phyloP scores from a whole-genome alignment of 495 filamentous ascomycete species.

The Recurvomyces mirabilis region DNA sequence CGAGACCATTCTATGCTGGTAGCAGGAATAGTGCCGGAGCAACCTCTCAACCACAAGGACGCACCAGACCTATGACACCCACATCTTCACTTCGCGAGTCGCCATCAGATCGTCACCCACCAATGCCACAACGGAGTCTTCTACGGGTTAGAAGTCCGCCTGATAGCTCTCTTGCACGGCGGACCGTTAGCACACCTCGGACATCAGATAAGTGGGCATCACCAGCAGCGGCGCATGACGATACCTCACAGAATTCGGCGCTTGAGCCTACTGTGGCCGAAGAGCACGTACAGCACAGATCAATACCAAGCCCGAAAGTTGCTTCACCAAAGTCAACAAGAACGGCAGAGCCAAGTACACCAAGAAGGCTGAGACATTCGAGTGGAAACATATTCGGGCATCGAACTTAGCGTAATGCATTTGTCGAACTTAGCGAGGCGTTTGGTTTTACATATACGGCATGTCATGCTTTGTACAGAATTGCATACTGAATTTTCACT shows the following conservation, averaged over 20 bases:
- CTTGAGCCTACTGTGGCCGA: constrained; percentile 2
- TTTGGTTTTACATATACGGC: background rate
- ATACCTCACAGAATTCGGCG: constrained; percentile 1
- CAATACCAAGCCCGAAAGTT: background rate
- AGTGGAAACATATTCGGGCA: constrained; percentile 4
- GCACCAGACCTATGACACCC: background rate
- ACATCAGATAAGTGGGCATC: constrained; percentile 3
- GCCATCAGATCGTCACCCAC: constrained; percentile 3
- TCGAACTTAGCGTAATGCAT: background rate
- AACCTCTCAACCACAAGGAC: constrained; percentile 1
- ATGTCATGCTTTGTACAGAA: too few species aligned
- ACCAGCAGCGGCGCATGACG: background rate
- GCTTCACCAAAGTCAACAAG: background rate
- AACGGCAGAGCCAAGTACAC: constrained; percentile 2
- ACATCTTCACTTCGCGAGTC: too few species aligned
- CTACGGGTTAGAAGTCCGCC: constrained; percentile 8
- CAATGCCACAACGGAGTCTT: background rate
- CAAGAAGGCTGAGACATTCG: constrained; percentile 1
- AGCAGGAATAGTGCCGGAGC: constrained; percentile 7
- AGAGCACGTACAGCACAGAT: constrained; percentile 1
- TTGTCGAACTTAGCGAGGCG: background rate
- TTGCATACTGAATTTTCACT: too few species aligned
- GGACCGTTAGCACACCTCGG: constrained; percentile 5
- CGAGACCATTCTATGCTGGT: constrained; percentile 11
- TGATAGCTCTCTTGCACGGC: constrained; percentile 2